Conservation (phyloP, 768 basidiomycete species). For the Kwoniella newhampshirensis region DNA sequence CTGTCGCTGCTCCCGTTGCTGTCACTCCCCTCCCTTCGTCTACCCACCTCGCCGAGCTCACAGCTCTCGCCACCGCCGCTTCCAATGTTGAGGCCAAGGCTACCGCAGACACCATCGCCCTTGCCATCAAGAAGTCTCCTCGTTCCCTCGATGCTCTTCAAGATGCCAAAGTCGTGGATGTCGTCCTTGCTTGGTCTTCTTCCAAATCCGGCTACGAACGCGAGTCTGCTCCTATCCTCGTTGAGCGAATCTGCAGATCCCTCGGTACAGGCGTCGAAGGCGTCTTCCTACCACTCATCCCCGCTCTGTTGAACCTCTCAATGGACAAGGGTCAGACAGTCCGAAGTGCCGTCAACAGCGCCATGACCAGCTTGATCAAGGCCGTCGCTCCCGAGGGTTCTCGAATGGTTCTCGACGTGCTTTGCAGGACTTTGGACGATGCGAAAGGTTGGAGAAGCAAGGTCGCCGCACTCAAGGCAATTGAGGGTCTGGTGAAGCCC, state of each 20-base stretch:
- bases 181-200: constrained; percentile 44
- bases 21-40: constrained; percentile 46
- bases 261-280: constrained; percentile 65
- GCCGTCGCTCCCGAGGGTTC: constrained; percentile 81
- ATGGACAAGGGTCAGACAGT: constrained; percentile 95
- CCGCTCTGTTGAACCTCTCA: constrained; percentile 69
- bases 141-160: constrained; percentile 38
- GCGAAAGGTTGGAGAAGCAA: constrained; percentile 89
- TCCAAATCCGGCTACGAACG: constrained; percentile 48
- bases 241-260: constrained; percentile 51
- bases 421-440: constrained; percentile 62
- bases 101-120: constrained; percentile 47
- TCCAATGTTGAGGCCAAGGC: constrained; percentile 51
- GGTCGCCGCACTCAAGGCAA: constrained; percentile 84
- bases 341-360: constrained; percentile 71
- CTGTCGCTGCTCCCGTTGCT: constrained; percentile 36
- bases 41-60: constrained; percentile 37
- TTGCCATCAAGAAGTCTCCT: constrained; percentile 46
- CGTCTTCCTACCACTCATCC: constrained; percentile 71
- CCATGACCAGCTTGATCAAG: constrained; percentile 80
- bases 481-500: constrained; percentile 67
- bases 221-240: constrained; percentile 52
- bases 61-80: constrained; percentile 42
- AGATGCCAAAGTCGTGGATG: constrained; percentile 41
- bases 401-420: constrained; percentile 63